Evolutionary conservation across 208 protist species (phyloP).

Genomic region (Crithidia thermophila): DNA sequence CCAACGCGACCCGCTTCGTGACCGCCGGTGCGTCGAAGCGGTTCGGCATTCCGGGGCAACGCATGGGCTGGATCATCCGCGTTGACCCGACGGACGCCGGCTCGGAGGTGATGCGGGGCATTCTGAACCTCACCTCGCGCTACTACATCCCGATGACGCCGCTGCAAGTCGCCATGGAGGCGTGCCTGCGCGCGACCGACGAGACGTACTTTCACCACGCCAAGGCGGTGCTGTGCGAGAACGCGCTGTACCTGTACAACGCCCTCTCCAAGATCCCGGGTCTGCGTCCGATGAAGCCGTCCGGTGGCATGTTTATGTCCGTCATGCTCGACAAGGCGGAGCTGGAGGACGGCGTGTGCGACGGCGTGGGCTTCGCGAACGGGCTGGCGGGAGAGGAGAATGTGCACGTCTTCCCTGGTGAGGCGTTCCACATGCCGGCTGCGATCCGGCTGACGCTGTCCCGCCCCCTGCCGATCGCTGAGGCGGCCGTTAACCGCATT

Average conservation of each 20-base stretch:
- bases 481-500: conserved; percentile 78
- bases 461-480: conserved; percentile 59
- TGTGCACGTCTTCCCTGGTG: conserved; percentile 90
- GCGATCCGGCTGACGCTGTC: conserved; percentile 84
- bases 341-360: conserved; percentile 55
- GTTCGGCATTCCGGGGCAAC: conserved; percentile 92
- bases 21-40: conserved; percentile 92
- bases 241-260: conserved; percentile 30
- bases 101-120: conserved; percentile 38
- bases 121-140: conserved; percentile 53
- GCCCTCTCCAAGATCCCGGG: conserved; percentile 25
- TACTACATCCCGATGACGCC: conserved; percentile 89
- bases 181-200: conserved; percentile 65
- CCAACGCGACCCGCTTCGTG: conserved; percentile 76
- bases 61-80: conserved; percentile 87
- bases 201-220: conserved; percentile 51
- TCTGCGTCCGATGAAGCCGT: conserved; percentile 40
- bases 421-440: conserved; percentile 70
- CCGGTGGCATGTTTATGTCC: conserved; percentile 92
- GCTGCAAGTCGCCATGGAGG: conserved; percentile 75
- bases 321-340: conserved; percentile 79
- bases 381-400: conserved; percentile 77
- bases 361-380: conserved; percentile 76
- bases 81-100: conserved; percentile 62
- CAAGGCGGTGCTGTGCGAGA: conserved; percentile 44